Conservation (phyloP, 1,139 yeast genomes). For the Diutina mesorugosa region DNA sequence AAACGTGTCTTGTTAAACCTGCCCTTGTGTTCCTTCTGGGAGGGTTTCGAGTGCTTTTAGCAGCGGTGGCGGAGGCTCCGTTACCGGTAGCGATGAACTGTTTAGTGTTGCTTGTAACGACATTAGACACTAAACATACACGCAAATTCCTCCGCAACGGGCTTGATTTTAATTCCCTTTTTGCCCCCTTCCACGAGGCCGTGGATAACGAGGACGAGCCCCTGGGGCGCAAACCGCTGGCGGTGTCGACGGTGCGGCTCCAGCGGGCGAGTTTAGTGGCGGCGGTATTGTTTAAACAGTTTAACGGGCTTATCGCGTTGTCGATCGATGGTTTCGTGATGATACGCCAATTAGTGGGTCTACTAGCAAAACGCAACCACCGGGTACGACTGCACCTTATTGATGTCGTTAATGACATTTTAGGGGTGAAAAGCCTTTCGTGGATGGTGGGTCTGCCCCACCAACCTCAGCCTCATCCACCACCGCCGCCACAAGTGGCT, state of each 20-base stretch:
- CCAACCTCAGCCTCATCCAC: not conserved
- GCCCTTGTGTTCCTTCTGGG: conserved; percentile 48
- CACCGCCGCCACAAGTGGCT: conserved; percentile 3
- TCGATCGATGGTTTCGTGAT: conserved; percentile 46
- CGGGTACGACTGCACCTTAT: conserved; percentile 49
- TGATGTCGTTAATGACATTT: conserved; percentile 59
- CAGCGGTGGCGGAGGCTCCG: conserved; percentile 50
- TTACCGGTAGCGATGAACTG: conserved; percentile 43
- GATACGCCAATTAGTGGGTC: conserved; percentile 44
- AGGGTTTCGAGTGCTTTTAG: conserved; percentile 49
- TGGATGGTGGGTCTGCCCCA: conserved; percentile 31
- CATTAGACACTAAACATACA: conserved; percentile 48
- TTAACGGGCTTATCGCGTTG: conserved; percentile 51
- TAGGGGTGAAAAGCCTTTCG: conserved; percentile 48
- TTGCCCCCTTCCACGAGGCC: conserved; percentile 40
- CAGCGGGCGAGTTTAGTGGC: not conserved
- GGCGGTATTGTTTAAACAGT: not conserved
- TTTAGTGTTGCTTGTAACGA: conserved; percentile 40
- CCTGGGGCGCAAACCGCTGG: conserved; percentile 10
- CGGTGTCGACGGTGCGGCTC: conserved; percentile 19
- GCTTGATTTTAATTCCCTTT: conserved; percentile 47
- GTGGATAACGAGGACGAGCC: conserved; percentile 7
- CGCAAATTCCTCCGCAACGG: conserved; percentile 48
- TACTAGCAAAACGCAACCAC: conserved; percentile 46
- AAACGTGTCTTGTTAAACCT: conserved; percentile 52